Percentiles rank a stretch among this genome's conserved stretches.
Evolutionary conservation across 2,329 filamentous ascomycete genomes (phyloP).

Genomic region (Paraconiothyrium brasiliense): DNA sequence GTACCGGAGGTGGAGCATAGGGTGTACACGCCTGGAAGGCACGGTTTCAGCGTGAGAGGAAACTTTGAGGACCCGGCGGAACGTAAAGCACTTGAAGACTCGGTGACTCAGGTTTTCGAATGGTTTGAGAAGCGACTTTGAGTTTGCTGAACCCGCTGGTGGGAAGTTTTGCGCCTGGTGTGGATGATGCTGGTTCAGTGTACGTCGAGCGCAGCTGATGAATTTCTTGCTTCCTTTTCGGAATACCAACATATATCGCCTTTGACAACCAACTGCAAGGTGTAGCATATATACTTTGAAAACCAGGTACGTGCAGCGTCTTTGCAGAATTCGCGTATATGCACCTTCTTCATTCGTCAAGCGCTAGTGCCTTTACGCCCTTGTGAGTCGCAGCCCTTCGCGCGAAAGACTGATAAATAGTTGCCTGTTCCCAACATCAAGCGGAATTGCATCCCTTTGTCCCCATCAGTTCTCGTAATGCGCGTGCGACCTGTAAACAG

Average conservation of each 20-base stretch:
- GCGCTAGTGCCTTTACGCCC: neutral
- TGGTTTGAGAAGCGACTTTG: conserved; percentile 36
- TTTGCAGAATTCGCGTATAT: neutral
- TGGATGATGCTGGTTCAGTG: neutral
- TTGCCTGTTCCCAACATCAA: neutral
- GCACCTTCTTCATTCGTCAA: neutral
- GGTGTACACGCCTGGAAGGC: conserved; percentile 30
- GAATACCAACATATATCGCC: too few relatives aligned
- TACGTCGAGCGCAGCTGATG: neutral
- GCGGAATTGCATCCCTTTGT: neutral
- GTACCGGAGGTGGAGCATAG: conserved; percentile 28
- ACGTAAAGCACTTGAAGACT: conserved; percentile 30
- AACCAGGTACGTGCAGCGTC: too few relatives aligned
- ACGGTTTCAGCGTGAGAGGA: conserved; percentile 38
- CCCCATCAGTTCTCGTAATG: conserved; percentile 18
- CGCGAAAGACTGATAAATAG: neutral
- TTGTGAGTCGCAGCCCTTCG: neutral
- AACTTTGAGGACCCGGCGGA: conserved; percentile 35
- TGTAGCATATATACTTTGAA: too few relatives aligned
- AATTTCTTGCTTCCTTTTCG: neutral
- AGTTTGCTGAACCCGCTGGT: conserved; percentile 7
- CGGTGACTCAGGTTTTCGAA: conserved; percentile 31
- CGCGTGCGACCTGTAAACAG: conserved; percentile 26
- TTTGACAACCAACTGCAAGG: too few relatives aligned
- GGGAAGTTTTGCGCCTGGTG: neutral